Evolutionary conservation across 169 alveolate species (phyloP), one percentile per base, ranked within the genome.

Genomic region (Besnoitia besnoiti): DNA sequence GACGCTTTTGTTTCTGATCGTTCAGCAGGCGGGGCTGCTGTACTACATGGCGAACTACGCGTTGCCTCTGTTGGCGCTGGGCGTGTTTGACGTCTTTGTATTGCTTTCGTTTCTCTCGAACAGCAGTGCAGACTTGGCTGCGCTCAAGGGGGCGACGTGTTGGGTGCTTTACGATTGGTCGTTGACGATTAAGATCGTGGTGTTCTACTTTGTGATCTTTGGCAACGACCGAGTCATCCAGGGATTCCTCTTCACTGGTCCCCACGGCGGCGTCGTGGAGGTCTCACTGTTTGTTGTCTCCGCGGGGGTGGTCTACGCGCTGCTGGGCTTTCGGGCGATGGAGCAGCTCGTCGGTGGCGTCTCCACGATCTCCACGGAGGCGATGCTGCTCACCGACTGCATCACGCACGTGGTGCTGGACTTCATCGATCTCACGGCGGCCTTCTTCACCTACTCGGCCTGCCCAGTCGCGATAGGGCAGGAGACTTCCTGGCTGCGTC

Each of bases 371-470:
- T 80, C 95, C 77, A 85, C 94, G n/a, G 96, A 95, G 67, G 76
- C 93, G n/a, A 51, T 95, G 87, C 91, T 95, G 49, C 96, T 91
- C 67, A 91, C 95, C 12, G 96, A 95, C 55, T 87, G 90, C 67
- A 94, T 93, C 42, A 91, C 95, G 30, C 96, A 95, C 89, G 96
- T 95, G 5, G 91, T 91, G 0, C 59, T 95, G 40, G 96, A 95
- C 85, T 67, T 95, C 39, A 84, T 89, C 19, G 96, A 95, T 42
- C 89, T 82, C 35, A 89, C 79, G 21, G 94, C 95, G 30, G 96
- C 94, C 37, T 93, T 95, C 87, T 91, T 91, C 59, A 90, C 94
- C 46, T 91, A 90, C 90, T 91, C 90, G 42, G 85, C 89, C 61
- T 85, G 89, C 37, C 96, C 96, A 35, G 89, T 75, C 39, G 79